These are phyloP conservation scores for Salvia sclarea DNA, from an alignment of 305 asterid species.

Conservation along the genomic window DNA sequence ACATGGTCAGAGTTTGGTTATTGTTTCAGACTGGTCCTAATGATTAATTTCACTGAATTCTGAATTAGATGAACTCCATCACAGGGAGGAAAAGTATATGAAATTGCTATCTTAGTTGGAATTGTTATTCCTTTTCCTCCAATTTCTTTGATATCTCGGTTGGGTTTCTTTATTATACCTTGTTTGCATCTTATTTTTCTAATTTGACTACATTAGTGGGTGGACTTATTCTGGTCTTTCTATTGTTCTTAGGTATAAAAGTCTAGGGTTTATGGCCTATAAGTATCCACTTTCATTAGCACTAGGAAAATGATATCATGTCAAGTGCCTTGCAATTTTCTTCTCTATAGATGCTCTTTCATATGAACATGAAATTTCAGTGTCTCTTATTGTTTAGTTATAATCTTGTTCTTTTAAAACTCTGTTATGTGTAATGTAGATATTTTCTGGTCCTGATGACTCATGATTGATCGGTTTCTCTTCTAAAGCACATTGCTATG, in stretches of 20 bases:
- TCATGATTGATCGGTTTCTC: background rate
- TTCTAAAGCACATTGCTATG: constrained; percentile 5
- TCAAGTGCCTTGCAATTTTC: constrained; percentile 1
- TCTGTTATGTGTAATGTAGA: background rate
- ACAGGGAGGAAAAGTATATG: background rate
- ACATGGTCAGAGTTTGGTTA: background rate
- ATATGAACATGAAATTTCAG: background rate
- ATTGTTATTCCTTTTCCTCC: background rate
- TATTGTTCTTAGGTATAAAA: background rate
- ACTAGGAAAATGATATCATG: background rate
- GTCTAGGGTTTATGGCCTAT: background rate
- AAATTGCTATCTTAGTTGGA: background rate
- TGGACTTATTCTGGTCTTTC: background rate
- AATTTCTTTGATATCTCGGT: background rate
- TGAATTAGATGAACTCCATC: background rate
- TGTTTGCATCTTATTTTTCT: background rate
- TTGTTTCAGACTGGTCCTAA: background rate
- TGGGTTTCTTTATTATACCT: background rate
- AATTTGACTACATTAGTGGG: background rate
- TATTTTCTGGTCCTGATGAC: constrained; percentile 12
- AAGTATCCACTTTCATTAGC: constrained; percentile 1
- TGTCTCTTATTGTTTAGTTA: background rate
- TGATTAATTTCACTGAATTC: background rate
- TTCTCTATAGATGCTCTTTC: background rate
- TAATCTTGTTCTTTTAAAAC: background rate